Conservation (phyloP, 805 yeast species). For the Candida corydali region DNA sequence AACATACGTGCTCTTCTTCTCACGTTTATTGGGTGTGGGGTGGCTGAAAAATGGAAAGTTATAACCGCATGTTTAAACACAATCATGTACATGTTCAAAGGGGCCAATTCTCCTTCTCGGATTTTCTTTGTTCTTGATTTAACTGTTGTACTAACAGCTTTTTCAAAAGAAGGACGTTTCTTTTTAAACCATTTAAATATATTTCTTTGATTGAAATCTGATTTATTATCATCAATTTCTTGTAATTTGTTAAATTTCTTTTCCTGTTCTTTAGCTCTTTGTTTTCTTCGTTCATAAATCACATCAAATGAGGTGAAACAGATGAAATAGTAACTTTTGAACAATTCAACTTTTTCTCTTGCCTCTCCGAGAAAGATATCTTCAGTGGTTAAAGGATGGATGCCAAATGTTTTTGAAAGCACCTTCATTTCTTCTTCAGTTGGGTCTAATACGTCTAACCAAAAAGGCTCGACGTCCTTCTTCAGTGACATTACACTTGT, state of each 20-base stretch:
- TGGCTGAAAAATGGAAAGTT: constrained; percentile 90
- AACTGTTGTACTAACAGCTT: constrained; percentile 15
- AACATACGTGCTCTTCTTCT: constrained; percentile 87
- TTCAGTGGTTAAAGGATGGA: constrained; percentile 94
- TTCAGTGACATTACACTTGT: constrained; percentile 5
- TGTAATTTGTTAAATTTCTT: constrained; percentile 33
- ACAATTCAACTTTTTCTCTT: constrained; percentile 90
- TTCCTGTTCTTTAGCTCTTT: constrained; percentile 45
- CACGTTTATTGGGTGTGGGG: constrained; percentile 95
- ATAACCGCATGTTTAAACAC: constrained; percentile 89
- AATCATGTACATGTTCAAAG: constrained; percentile 87
- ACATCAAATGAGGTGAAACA: constrained; percentile 69
- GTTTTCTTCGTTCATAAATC: constrained; percentile 63
- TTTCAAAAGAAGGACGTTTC: constrained; percentile 10
- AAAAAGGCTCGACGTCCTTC: constrained; percentile 32
- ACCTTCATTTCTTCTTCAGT: constrained; percentile 97
- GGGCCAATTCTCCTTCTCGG: constrained; percentile 63
- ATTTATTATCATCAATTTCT: constrained; percentile 27
- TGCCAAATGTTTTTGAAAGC: constrained; percentile 82
- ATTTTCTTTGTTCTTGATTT: constrained; percentile 27
- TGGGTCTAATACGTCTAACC: constrained; percentile 92
- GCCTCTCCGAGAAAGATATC: constrained; percentile 92
- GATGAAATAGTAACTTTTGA: constrained; percentile 84
- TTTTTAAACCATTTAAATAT: constrained; percentile 15
- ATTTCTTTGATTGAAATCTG: constrained; percentile 14